Evolutionary conservation across 2,329 filamentous ascomycete genomes (phyloP).

Genomic region (Aaosphaeria arxii): DNA sequence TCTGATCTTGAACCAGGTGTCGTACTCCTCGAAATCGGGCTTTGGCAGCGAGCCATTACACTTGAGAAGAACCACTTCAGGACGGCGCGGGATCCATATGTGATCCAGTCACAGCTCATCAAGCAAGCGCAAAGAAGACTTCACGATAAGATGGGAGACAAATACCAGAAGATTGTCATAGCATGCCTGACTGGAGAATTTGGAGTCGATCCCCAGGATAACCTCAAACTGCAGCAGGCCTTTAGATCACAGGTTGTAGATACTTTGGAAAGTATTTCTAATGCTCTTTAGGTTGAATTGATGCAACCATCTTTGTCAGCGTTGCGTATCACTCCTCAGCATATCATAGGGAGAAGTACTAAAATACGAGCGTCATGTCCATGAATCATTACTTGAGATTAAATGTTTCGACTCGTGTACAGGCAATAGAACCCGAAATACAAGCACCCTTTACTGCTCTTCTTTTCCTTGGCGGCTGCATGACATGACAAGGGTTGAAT

Average conservation of each 20-base stretch:
- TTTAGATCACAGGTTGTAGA: conserved; percentile 15
- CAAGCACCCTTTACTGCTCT: too few relatives aligned
- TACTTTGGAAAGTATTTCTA: conserved; percentile 7
- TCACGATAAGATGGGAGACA: conserved; percentile 7
- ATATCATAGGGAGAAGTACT: too few relatives aligned
- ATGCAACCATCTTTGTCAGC: neutral
- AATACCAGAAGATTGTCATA: conserved; percentile 10
- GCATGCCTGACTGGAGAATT: conserved; percentile 11
- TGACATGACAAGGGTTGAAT: too few relatives aligned
- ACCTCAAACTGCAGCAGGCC: conserved; percentile 17
- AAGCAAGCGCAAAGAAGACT: conserved; percentile 9
- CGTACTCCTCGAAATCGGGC: conserved; percentile 38
- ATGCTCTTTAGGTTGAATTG: neutral
- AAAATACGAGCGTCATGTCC: too few relatives aligned
- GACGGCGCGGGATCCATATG: conserved; percentile 3
- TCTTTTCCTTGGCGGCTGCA: too few relatives aligned
- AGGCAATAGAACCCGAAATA: too few relatives aligned
- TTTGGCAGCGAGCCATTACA: conserved; percentile 9
- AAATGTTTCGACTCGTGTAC: too few relatives aligned
- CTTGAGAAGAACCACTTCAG: conserved; percentile 7
- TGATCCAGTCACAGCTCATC: conserved; percentile 7
- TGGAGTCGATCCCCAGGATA: conserved; percentile 12
- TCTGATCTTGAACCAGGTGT: conserved; percentile 15
- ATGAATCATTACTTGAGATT: too few relatives aligned
- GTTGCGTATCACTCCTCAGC: too few relatives aligned